These are phyloP conservation scores for Chrysochromulina tobinii DNA, from an alignment of 78 protist species.

Conservation along the genomic window DNA sequence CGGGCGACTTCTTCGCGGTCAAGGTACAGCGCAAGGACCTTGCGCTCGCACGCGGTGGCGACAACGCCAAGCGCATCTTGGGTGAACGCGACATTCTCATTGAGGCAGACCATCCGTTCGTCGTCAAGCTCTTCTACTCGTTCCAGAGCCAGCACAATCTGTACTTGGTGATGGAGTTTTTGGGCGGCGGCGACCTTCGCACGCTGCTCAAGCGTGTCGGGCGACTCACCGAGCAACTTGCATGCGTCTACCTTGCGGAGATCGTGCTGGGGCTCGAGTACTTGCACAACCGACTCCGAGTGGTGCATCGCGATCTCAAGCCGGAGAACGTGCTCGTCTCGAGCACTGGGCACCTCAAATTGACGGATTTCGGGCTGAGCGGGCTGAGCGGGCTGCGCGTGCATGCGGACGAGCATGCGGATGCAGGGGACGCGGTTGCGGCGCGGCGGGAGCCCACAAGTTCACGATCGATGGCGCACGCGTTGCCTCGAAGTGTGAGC, in stretches of 20 bases:
- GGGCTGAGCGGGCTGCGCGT: too few species aligned
- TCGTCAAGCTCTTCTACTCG: slow-evolving; percentile 61
- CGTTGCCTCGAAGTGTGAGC: too few species aligned
- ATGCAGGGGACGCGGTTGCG: too few species aligned
- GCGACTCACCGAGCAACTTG: slow-evolving; percentile 48
- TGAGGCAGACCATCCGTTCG: slow-evolving; percentile 53
- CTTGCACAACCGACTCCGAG: slow-evolving; percentile 56
- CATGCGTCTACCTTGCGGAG: slow-evolving; percentile 67
- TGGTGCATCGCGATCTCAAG: not conserved
- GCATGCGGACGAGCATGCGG: too few species aligned
- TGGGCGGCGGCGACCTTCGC: slow-evolving; percentile 71
- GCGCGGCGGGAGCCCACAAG: too few species aligned
- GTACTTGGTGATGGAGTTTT: slow-evolving; percentile 80
- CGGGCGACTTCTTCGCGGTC: not conserved
- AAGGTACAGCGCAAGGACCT: not conserved
- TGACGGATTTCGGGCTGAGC: not conserved
- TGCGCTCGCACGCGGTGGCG: not conserved
- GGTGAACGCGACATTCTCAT: slow-evolving; percentile 62
- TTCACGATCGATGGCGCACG: too few species aligned
- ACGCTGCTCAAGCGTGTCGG: slow-evolving; percentile 64
- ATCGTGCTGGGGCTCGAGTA: slow-evolving; percentile 56
- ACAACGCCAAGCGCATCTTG: not conserved
- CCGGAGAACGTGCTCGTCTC: not conserved
- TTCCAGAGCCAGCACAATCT: slow-evolving; percentile 52
- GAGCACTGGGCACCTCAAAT: not conserved